Conservation (phyloP, 371 early-diverging fungal genomes). For the Coemansia sp. region DNA sequence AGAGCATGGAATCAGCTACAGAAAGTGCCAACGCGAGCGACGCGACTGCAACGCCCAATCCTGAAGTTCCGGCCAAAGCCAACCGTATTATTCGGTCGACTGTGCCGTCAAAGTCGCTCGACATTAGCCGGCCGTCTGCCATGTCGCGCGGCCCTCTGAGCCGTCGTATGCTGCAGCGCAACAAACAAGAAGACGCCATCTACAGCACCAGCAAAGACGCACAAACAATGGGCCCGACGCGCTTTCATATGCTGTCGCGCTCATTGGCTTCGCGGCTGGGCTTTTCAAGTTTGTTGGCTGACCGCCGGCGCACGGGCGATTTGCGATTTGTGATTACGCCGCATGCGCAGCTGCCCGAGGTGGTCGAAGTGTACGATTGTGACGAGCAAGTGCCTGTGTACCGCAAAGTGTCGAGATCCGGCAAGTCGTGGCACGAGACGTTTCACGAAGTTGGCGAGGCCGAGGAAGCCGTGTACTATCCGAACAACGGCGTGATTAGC, state of each 20-base stretch:
- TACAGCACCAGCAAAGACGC: not conserved
- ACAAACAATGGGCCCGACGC: conserved; percentile 18
- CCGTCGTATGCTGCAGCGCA: conserved; percentile 31
- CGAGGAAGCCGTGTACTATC: conserved; percentile 7
- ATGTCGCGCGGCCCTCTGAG: conserved; percentile 21
- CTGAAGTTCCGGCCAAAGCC: not conserved
- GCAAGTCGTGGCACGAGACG: conserved; percentile 47
- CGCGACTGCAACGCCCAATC: not conserved
- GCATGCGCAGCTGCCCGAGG: conserved; percentile 30
- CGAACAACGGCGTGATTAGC: conserved; percentile 16
- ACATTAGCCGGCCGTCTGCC: conserved; percentile 6
- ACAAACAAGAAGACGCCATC: conserved; percentile 16
- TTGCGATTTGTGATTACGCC: conserved; percentile 41
- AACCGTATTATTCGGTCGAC: not conserved
- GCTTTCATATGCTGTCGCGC: conserved; percentile 39
- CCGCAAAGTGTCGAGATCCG: conserved; percentile 47
- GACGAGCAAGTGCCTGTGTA: conserved; percentile 34
- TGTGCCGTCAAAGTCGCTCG: conserved; percentile 33
- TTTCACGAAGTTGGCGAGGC: conserved; percentile 44
- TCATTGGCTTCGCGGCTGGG: conserved; percentile 41
- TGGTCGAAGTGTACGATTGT: conserved; percentile 39
- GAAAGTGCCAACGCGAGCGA: not conserved
- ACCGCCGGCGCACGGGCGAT: conserved; percentile 31
- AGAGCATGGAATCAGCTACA: not conserved
- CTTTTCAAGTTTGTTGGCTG: conserved; percentile 25